phyloP scores from a whole-genome alignment of 768 basidiomycete genomes.

The Tubosaeta sp. region DNA sequence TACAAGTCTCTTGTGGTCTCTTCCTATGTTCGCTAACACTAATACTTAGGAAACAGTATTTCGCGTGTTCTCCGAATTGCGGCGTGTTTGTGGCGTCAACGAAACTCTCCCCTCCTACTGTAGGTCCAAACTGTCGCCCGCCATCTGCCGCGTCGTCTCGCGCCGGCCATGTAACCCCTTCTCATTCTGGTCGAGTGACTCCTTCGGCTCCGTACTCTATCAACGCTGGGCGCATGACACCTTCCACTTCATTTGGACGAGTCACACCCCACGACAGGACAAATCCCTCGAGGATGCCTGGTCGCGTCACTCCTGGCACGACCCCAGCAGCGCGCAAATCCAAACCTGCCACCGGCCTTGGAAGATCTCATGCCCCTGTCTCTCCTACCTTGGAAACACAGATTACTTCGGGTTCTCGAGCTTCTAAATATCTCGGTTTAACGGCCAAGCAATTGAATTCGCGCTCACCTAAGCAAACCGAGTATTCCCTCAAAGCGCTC shows the following conservation, averaged over 20 bases:
- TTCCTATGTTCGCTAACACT: slow-evolving; percentile 10
- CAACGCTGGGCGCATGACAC: slow-evolving; percentile 50
- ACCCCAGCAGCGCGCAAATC: slow-evolving; percentile 31
- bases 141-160: slow-evolving; percentile 78
- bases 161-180: slow-evolving; percentile 41
- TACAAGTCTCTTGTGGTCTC: not conserved
- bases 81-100: slow-evolving; percentile 86
- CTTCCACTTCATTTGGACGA: slow-evolving; percentile 48
- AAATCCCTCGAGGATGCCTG: slow-evolving; percentile 31
- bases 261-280: slow-evolving; percentile 32
- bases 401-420: slow-evolving; percentile 80
- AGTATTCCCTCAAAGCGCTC: slow-evolving; percentile 25
- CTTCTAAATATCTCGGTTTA: slow-evolving; percentile 79
- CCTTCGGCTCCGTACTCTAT: slow-evolving; percentile 38
- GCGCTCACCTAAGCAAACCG: slow-evolving; percentile 27
- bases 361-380: slow-evolving; percentile 30
- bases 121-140: slow-evolving; percentile 57
- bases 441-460: slow-evolving; percentile 76
- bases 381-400: slow-evolving; percentile 29
- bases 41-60: slow-evolving; percentile 67
- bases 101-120: slow-evolving; percentile 79
- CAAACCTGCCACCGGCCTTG: slow-evolving; percentile 30
- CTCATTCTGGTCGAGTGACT: slow-evolving; percentile 42
- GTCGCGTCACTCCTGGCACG: slow-evolving; percentile 45
- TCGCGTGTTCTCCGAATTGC: slow-evolving; percentile 76